Evolutionary conservation across 352 stramenopile genomes (phyloP).

Genomic region (Phytophthora boehmeriae): DNA sequence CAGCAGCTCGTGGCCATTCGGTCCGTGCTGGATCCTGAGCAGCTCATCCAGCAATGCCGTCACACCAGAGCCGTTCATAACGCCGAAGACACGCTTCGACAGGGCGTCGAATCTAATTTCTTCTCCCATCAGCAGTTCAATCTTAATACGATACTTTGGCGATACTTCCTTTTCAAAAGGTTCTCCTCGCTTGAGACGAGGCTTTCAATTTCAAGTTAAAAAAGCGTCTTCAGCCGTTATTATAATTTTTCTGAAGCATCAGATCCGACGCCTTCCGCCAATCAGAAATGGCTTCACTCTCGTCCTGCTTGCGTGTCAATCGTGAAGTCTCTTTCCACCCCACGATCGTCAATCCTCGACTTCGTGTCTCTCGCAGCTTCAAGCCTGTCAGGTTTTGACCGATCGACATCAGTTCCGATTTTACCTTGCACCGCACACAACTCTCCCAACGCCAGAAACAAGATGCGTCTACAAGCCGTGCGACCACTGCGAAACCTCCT

Average conservation of each 20-base stretch:
- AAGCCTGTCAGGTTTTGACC: conserved; percentile 6
- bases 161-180: too few species aligned
- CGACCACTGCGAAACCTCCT: conserved; percentile 22
- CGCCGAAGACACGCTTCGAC: neutral
- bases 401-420: conserved; percentile 21
- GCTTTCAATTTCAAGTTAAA: too few species aligned
- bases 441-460: too few species aligned
- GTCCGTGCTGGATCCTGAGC: neutral
- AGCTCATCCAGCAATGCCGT: neutral
- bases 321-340: conserved; percentile 6
- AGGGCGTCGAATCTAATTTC: too few species aligned
- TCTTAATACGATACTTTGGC: too few species aligned
- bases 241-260: conserved; percentile 13
- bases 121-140: too few species aligned
- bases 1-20: neutral
- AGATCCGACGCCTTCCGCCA: conserved; percentile 18
- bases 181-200: too few species aligned
- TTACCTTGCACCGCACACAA: conserved; percentile 14
- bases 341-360: conserved; percentile 13
- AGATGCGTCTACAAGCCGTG: conserved; percentile 32
- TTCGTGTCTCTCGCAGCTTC: conserved; percentile 36
- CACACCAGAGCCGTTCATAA: neutral
- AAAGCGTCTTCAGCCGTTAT: conserved; percentile 11
- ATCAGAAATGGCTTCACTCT: conserved; percentile 8
- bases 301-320: conserved; percentile 22